Conservation (phyloP, 768 basidiomycete species). For the Lactarius quietus region DNA sequence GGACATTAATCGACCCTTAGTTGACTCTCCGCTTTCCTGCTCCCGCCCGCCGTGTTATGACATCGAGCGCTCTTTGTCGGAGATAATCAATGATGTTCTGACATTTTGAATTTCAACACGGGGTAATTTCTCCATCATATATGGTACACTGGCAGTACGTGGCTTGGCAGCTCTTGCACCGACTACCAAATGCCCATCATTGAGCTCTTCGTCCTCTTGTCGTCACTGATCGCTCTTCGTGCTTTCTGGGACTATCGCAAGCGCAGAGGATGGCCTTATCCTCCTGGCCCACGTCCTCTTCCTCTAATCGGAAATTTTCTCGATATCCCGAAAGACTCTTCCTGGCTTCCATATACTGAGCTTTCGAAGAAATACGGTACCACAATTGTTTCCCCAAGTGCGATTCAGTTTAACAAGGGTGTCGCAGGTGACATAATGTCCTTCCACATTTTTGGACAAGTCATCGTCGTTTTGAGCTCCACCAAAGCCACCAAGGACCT, state of each 20-base stretch:
- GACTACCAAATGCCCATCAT: background rate
- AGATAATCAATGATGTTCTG: too few species aligned
- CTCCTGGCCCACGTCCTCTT: constrained; percentile 13
- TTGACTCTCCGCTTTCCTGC: too few species aligned
- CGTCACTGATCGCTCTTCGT: background rate
- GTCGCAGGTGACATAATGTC: background rate
- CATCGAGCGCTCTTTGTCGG: too few species aligned
- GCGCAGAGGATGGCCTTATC: constrained; percentile 3
- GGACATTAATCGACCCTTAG: too few species aligned
- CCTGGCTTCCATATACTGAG: constrained; percentile 11
- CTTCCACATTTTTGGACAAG: too few species aligned
- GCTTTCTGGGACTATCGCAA: constrained; percentile 1
- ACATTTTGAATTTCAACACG: too few species aligned
- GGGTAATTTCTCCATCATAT: too few species aligned
- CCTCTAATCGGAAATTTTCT: constrained; percentile 14
- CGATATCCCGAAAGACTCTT: constrained; percentile 12
- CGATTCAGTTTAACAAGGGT: background rate
- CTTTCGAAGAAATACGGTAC: background rate
- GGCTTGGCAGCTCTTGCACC: too few species aligned
- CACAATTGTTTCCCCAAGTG: background rate
- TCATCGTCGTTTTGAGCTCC: constrained; percentile 51
- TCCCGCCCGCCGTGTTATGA: too few species aligned
- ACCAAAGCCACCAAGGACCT: constrained; percentile 44
- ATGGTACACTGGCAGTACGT: too few species aligned
- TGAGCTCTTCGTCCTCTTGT: background rate